These are phyloP conservation scores for Citrus cavaleriei DNA, from an alignment of 345 rosid genomes.

Conservation along the genomic window DNA sequence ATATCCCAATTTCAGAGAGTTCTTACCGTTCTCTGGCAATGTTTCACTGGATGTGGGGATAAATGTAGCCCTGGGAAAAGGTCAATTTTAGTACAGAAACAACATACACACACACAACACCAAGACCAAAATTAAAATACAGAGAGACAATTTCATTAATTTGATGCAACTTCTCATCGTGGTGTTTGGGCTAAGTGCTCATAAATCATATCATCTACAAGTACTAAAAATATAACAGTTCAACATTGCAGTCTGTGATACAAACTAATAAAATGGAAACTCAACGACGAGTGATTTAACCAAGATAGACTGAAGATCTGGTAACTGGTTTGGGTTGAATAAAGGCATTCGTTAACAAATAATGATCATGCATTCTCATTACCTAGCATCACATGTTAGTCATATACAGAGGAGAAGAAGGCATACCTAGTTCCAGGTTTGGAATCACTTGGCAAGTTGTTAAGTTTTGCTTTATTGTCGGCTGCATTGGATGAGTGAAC, in stretches of 20 bases:
- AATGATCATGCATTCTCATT: neutral
- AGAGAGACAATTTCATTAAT: neutral
- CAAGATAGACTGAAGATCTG: neutral
- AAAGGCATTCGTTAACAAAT: neutral
- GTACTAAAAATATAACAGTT: neutral
- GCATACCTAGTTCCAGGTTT: slow-evolving; percentile 31
- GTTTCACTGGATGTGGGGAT: slow-evolving; percentile 19
- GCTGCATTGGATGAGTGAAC: slow-evolving; percentile 75
- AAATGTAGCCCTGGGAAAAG: slow-evolving; percentile 22
- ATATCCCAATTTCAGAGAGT: neutral
- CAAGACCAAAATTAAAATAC: neutral
- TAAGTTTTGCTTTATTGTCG: slow-evolving; percentile 64
- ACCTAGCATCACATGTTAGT: neutral
- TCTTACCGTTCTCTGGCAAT: slow-evolving; percentile 26
- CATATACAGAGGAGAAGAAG: neutral
- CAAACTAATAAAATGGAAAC: neutral
- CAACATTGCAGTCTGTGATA: neutral
- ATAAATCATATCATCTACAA: neutral
- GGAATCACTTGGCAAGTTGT: slow-evolving; percentile 22
- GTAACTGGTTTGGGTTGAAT: neutral
- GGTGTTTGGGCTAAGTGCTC: neutral
- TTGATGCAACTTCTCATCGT: neutral
- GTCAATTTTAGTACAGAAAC: neutral
- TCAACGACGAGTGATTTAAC: neutral
- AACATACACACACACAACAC: neutral